Evolutionary conservation across 805 yeast species (phyloP), one percentile per base, ranked within the genome.

Genomic region (Allodekkera sacchari): DNA sequence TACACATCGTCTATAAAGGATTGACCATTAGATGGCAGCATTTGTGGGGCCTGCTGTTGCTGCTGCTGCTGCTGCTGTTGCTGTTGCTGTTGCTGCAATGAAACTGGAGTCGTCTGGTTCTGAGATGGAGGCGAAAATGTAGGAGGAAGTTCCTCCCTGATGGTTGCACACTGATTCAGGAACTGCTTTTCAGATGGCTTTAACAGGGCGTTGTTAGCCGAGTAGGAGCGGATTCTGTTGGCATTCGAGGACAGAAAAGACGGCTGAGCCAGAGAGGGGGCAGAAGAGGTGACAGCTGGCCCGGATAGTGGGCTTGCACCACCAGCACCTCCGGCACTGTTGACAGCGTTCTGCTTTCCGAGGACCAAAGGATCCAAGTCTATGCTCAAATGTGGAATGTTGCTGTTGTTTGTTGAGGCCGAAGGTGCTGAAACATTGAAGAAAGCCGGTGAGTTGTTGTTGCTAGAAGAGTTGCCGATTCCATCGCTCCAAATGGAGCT

Each of bases 401-500:
- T n/a, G n/a, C 21, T 46, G 49, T 25, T 37, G 49, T 31, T 35
- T 46, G 28, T 30, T 35, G 45, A 30, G 37, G 34, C 32, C 30
- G 32, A 17, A 32, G 27, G 14, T 20, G 28, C 22, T 37, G n/a
- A n/a, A n/a, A n/a, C n/a, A n/a, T n/a, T n/a, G n/a, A 23, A 23
- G 26, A 25, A 25, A 14, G 42, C 41, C 26, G 45, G 48, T n/a
- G 51, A 35, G n/a, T n/a, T n/a, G n/a, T n/a, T n/a, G n/a, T n/a
- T n/a, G n/a, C n/a, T n/a, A n/a, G n/a, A n/a, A n/a, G n/a, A n/a
- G n/a, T n/a, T n/a, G 8, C 8, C 11, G 13, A 30, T 42, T 28
- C 66, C 71, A 43, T 68, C 76, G 39, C 71, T 69, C 83, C 83
- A 76, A 33, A 76, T 74, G 24, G 79, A 71, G 40, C 69, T 59